Conservation (phyloP, 2,329 filamentous ascomycete genomes). For the Dactylellina parvicollis region DNA sequence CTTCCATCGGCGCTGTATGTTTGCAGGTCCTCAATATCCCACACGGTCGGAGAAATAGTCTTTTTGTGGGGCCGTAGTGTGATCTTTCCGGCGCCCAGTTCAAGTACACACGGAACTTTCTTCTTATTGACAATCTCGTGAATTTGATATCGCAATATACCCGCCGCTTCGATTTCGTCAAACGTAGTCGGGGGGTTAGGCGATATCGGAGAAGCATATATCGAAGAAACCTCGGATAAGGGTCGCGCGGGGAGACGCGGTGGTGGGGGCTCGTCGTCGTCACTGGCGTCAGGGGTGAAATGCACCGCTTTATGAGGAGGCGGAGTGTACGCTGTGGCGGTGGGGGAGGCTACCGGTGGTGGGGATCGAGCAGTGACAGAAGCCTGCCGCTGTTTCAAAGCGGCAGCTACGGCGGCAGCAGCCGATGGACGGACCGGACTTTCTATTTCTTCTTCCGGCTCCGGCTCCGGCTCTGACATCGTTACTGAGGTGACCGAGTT, state of each 20-base stretch:
- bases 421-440: constrained; percentile 34
- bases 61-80: constrained; percentile 88
- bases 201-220: constrained; percentile 39
- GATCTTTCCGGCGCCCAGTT: constrained; percentile 78
- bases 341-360: constrained; percentile 11
- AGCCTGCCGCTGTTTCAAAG: constrained; percentile 37
- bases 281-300: constrained; percentile 49
- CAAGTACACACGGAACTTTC: constrained; percentile 58
- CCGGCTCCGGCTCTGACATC: constrained; percentile 20
- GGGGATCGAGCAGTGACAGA: constrained; percentile 17
- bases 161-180: constrained; percentile 48
- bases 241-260: constrained; percentile 40
- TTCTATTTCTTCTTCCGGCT: constrained; percentile 24
- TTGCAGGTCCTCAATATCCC: constrained; percentile 93
- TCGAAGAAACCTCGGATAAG: constrained; percentile 32
- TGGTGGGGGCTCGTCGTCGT: constrained; percentile 42
- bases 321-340: constrained; percentile 25
- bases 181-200: constrained; percentile 50
- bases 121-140: constrained; percentile 58
- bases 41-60: constrained; percentile 84
- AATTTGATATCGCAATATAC: constrained; percentile 56
- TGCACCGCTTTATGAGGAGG: constrained; percentile 46
- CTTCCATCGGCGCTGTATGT: constrained; percentile 98
- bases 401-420: constrained; percentile 37
- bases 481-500: constrained; percentile 49